Base-by-base conservation (phyloP, 2,329 filamentous ascomycete genomes). In the Talaromyces sp. region DNA sequence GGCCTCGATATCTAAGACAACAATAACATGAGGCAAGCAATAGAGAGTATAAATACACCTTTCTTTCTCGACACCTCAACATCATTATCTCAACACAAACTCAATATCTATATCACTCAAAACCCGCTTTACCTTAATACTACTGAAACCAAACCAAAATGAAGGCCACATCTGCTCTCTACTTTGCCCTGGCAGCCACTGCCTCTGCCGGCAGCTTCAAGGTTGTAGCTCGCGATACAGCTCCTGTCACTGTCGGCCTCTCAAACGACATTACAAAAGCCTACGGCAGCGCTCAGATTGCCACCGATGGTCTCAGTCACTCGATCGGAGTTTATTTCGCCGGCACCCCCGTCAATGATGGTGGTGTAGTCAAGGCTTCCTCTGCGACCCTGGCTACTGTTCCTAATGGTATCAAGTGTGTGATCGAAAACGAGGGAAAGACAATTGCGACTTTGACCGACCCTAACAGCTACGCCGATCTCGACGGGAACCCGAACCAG, bases 401-500 rank as follows among this genome's bases (percentile, higher is more conserved):
- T 19, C 49, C 49, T 11, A 4, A 5, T 9, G 22, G 19, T 2
- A 24, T 52, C 43, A 42, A 27, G 43, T 52, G 49, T 29, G 43
- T 29, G 3, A 14, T 52, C 44, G 42, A 24, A 17, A 47, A 41
- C 37, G 19, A 43, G 13, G 36, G 49, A 14, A 30, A 13, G 3
- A 13, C n/a, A n/a, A 20, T 52, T 13, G 36, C 49, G 10, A 52
- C 43, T 16, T 29, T 52, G 29, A 47, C 43, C 8, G 29, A 13
- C 2, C 1, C 47, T 19, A 47, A 33, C 14, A 52, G 43, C 22
- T 52, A 47, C 17, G 43, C 20, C 10, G 49, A 52, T 33, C 36
- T 52, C 24, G 49, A 52, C 22, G 49, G 49, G 19, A 52, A 52
- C 49, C 49, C 49, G 17, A 16, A 42, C 29, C 29, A n/a, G 5